Conservation (phyloP, 2,329 filamentous ascomycete genomes). For the Aspergillus tanneri region DNA sequence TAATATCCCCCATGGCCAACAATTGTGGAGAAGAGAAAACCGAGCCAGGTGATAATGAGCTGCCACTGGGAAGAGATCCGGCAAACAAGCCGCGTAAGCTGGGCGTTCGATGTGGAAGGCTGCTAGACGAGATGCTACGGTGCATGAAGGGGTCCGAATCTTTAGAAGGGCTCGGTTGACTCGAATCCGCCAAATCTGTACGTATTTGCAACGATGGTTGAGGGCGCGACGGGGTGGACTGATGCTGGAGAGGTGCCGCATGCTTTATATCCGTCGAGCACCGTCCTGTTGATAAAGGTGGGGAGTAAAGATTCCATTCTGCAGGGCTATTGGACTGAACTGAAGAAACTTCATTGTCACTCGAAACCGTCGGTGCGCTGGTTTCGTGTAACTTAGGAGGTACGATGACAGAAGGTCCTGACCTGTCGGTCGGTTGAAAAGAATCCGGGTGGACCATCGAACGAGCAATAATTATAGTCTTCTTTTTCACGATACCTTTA, state of each 20-base stretch:
- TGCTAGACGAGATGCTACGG: constrained; percentile 44
- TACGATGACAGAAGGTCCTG: constrained; percentile 18
- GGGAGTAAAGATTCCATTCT: constrained; percentile 10
- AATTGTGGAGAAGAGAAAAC: constrained; percentile 71
- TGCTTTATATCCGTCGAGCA: constrained; percentile 11
- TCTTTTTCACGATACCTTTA: constrained; percentile 5
- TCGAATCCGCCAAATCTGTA: constrained; percentile 31
- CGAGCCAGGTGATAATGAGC: constrained; percentile 60
- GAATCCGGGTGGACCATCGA: constrained; percentile 26
- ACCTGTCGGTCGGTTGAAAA: constrained; percentile 27
- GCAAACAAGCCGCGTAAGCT: constrained; percentile 45
- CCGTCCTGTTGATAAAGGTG: constrained; percentile 9
- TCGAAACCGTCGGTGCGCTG: constrained; percentile 17
- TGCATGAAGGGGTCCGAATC: constrained; percentile 38
- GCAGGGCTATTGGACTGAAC: constrained; percentile 14
- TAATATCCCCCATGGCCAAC: constrained; percentile 74
- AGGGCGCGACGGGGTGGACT: constrained; percentile 10
- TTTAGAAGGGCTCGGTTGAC: constrained; percentile 29
- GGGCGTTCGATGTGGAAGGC: constrained; percentile 45
- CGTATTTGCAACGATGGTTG: constrained; percentile 37
- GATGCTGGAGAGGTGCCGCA: constrained; percentile 11
- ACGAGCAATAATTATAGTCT: constrained; percentile 8
- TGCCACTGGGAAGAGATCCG: constrained; percentile 40
- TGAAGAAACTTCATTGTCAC: constrained; percentile 20
- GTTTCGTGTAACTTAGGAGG: constrained; percentile 21